Evolutionary conservation across 192 early-diverging fungal genomes (phyloP).

Genomic region (Coemansia umbellata): DNA sequence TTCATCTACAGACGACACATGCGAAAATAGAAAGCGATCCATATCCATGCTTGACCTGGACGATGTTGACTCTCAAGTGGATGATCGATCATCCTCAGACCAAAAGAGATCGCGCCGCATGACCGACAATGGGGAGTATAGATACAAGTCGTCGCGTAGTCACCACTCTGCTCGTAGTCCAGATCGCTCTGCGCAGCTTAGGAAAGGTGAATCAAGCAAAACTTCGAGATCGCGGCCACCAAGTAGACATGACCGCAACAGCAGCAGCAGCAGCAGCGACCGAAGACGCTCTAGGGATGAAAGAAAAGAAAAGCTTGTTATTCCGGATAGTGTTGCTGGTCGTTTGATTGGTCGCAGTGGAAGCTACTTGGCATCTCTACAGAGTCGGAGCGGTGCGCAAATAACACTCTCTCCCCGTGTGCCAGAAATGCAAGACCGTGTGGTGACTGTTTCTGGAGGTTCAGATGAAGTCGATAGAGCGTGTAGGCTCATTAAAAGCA

Average conservation of each 20-base stretch:
- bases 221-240: background rate
- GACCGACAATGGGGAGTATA: slow-evolving; percentile 15
- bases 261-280: slow-evolving; percentile 1
- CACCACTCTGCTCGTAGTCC: background rate
- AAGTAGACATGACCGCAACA: background rate
- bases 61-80: background rate
- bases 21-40: slow-evolving; percentile 26
- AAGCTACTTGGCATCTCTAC: slow-evolving; percentile 11
- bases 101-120: slow-evolving; percentile 22
- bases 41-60: slow-evolving; percentile 10
- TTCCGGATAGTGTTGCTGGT: slow-evolving; percentile 37
- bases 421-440: slow-evolving; percentile 23
- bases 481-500: slow-evolving; percentile 18
- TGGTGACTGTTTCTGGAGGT: slow-evolving; percentile 34
- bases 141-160: background rate
- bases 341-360: slow-evolving; percentile 47
- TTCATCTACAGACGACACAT: background rate
- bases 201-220: background rate
- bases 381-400: slow-evolving; percentile 26
- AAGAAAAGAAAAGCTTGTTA: slow-evolving; percentile 24
- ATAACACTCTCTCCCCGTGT: slow-evolving; percentile 37
- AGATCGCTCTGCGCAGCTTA: background rate
- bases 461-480: slow-evolving; percentile 15
- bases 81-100: background rate
- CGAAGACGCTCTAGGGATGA: background rate